A percentile compares a stretch with the other conserved stretches of the same genome.
phyloP scores from a whole-genome alignment of 2,329 filamentous ascomycete species.

The Trichoderma breve region DNA sequence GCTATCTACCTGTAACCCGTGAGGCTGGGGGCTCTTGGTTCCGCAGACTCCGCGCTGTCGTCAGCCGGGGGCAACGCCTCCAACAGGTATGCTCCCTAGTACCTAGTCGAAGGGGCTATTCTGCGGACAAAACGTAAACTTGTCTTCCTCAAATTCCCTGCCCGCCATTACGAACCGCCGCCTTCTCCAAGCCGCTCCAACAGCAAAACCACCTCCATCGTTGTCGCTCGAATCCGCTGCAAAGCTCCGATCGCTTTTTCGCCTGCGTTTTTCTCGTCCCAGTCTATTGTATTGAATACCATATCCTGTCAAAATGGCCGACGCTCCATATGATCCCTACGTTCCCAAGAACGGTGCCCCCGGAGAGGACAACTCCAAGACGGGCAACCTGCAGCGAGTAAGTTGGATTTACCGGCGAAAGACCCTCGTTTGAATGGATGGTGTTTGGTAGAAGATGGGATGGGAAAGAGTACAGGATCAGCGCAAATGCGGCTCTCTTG shows the following conservation, averaged over 20 bases:
- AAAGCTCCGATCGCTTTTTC: not conserved
- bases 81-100: conserved; percentile 15
- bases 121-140: conserved; percentile 17
- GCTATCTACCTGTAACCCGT: not conserved
- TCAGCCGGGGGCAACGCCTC: conserved; percentile 28
- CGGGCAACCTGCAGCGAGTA: conserved; percentile 8
- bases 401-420: not conserved
- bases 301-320: conserved; percentile 45
- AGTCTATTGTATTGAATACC: not conserved
- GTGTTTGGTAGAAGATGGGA: not conserved
- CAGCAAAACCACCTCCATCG: conserved; percentile 23
- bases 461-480: not conserved
- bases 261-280: not conserved
- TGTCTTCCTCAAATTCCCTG: conserved; percentile 25
- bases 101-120: conserved; percentile 15
- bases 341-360: conserved; percentile 69
- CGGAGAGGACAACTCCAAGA: not conserved
- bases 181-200: conserved; percentile 25
- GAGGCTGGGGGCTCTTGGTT: conserved; percentile 22
- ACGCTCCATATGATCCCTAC: conserved; percentile 81
- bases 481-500: not conserved
- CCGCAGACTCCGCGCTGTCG: conserved; percentile 28
- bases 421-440: not conserved
- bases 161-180: conserved; percentile 18
- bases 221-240: conserved; percentile 9